Evolutionary conservation across 2,329 filamentous ascomycete genomes (phyloP).

Genomic region (Colletotrichum tabaci): DNA sequence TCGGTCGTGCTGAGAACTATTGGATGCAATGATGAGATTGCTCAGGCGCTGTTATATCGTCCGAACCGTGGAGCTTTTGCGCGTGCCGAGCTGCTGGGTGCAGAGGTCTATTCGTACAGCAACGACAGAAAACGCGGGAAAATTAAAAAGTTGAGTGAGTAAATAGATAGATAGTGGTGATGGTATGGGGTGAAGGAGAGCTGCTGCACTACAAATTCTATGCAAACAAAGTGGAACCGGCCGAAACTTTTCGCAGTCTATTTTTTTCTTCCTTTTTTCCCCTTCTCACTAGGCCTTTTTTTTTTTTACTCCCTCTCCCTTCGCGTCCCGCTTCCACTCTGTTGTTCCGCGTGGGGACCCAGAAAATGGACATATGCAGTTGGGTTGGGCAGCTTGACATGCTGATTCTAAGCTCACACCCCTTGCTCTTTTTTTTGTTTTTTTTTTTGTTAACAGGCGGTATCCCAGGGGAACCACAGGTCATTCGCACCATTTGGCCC

Average conservation of each 20-base stretch:
- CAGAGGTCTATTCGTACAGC: no score
- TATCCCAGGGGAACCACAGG: constrained; percentile 36
- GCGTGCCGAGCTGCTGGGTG: constrained; percentile 20
- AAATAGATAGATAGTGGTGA: neutral
- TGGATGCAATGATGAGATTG: constrained; percentile 32
- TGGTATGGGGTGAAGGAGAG: constrained; percentile 12
- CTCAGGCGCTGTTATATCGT: constrained; percentile 11
- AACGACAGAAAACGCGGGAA: neutral
- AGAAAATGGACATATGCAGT: constrained; percentile 30
- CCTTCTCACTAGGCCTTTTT: neutral
- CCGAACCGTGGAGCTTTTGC: constrained; percentile 10
- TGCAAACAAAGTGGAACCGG: constrained; percentile 38
- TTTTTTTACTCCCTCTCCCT: constrained; percentile 4
- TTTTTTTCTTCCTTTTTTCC: constrained; percentile 21
- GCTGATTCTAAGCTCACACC: constrained; percentile 26
- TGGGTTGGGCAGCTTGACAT: constrained; percentile 39
- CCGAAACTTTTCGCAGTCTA: constrained; percentile 36
- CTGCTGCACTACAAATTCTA: constrained; percentile 27
- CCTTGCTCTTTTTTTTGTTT: no score
- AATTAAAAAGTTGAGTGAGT: neutral
- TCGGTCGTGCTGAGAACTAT: constrained; percentile 25
- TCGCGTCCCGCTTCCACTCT: neutral
- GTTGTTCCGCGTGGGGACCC: constrained; percentile 21
- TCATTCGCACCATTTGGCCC: constrained; percentile 19
- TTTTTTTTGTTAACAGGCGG: constrained; percentile 9